Percentiles rank a stretch among this genome's conserved stretches.
Conservation (phyloP, 305 asterid species). For the Fraxinus platypoda region DNA sequence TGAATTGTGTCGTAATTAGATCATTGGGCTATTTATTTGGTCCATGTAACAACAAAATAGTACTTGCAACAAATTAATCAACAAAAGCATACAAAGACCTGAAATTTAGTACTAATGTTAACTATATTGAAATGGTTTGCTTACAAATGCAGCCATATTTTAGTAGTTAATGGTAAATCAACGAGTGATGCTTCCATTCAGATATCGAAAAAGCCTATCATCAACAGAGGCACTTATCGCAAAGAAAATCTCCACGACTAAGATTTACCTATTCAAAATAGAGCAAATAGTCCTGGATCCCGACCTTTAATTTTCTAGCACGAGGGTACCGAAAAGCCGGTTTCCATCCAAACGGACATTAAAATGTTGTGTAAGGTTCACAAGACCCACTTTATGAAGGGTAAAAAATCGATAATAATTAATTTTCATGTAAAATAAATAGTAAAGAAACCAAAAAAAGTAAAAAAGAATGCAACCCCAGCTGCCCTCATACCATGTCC, state of each 20-base stretch:
- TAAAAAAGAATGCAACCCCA: neutral
- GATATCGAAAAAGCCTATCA: neutral
- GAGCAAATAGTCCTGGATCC: neutral
- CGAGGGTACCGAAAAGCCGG: neutral
- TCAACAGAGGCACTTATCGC: neutral
- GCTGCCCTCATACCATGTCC: neutral
- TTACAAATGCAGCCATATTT: neutral
- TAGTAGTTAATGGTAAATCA: neutral
- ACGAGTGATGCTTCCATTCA: neutral
- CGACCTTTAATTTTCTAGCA: neutral
- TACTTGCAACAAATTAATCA: neutral
- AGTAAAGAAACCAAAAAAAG: neutral
- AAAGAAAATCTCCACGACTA: neutral
- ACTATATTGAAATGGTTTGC: neutral
- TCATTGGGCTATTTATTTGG: neutral
- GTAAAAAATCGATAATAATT: neutral
- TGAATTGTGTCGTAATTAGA: neutral
- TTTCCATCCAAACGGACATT: neutral
- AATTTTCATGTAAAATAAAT: neutral
- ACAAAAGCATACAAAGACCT: neutral
- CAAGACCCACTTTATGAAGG: neutral
- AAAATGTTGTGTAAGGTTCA: neutral
- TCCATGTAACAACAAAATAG: neutral
- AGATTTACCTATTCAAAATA: neutral
- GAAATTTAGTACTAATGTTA: neutral